Percentiles rank a stretch among this genome's conserved stretches.
These are phyloP conservation scores for Hysterangium stoloniferum DNA, from an alignment of 768 basidiomycete genomes.

Conservation along the genomic window DNA sequence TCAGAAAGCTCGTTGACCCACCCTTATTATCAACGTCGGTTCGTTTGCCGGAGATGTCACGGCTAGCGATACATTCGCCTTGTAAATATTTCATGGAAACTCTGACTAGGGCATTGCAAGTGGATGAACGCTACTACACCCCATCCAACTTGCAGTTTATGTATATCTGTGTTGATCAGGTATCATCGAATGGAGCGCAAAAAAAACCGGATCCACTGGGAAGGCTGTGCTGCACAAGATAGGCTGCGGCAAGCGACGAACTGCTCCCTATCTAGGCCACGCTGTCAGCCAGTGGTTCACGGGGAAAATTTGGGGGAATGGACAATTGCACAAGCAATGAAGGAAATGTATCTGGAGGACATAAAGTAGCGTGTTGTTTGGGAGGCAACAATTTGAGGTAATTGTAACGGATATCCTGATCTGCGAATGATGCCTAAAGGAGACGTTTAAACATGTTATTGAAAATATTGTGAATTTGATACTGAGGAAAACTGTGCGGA, in stretches of 20 bases:
- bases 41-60: slow-evolving; percentile 9
- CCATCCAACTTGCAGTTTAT: slow-evolving; percentile 4
- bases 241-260: neutral
- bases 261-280: slow-evolving; percentile 4
- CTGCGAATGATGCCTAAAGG: no score
- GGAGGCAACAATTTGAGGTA: no score
- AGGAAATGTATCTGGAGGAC: neutral
- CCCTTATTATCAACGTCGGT: slow-evolving; percentile 10
- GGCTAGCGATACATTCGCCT: slow-evolving; percentile 7
- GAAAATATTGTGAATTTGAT: no score
- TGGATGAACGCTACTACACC: slow-evolving; percentile 13
- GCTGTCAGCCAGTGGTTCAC: slow-evolving; percentile 2
- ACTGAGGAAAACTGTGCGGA: no score
- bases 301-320: neutral
- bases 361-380: no score
- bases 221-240: slow-evolving; percentile 6
- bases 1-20: neutral
- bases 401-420: no score
- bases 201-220: slow-evolving; percentile 3
- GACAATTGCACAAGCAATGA: slow-evolving; percentile 3
- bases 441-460: no score
- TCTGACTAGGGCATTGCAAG: slow-evolving; percentile 1
- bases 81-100: slow-evolving; percentile 10
- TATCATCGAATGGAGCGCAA: neutral
- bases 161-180: slow-evolving; percentile 6